phyloP scores from a whole-genome alignment of 306 rosid genomes.

The Cucurbita maxima region DNA sequence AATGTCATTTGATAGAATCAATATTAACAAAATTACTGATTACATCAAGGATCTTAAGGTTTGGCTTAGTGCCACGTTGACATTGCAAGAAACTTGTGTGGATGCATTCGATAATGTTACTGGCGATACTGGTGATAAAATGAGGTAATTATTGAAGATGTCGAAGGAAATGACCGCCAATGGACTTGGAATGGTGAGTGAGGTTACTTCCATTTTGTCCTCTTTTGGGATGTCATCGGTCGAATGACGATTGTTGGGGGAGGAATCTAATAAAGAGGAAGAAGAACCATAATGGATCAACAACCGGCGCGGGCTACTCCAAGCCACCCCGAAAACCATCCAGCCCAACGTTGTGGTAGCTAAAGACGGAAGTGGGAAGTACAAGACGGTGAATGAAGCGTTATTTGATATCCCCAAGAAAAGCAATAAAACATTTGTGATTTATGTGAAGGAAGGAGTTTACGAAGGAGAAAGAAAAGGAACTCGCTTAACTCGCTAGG shows the following conservation, averaged over 20 bases:
- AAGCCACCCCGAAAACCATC: background rate
- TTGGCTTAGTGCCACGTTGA: conserved; percentile 48
- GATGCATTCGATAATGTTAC: conserved; percentile 42
- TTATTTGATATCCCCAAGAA: conserved; percentile 29
- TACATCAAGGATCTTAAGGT: conserved; percentile 37
- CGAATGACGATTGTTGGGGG: conserved; percentile 17
- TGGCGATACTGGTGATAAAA: conserved; percentile 27
- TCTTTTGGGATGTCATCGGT: background rate
- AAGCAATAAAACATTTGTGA: conserved; percentile 33
- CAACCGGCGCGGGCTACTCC: conserved; percentile 15
- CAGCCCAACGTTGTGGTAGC: conserved; percentile 46
- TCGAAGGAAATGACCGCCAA: conserved; percentile 39
- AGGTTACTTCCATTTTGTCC: background rate
- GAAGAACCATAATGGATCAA: conserved; percentile 32
- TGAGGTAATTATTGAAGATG: conserved; percentile 24
- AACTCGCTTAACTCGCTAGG: no score
- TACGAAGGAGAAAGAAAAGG: no score
- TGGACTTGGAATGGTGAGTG: conserved; percentile 45
- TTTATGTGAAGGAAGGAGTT: conserved; percentile 51
- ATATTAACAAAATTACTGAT: conserved; percentile 12
- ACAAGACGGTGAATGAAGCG: conserved; percentile 41
- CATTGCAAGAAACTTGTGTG: conserved; percentile 50
- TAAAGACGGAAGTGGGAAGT: conserved; percentile 48
- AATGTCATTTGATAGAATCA: conserved; percentile 19
- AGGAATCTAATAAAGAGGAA: background rate